phyloP scores from a whole-genome alignment of 2,329 filamentous ascomycete species.

The Neurospora crassa region DNA sequence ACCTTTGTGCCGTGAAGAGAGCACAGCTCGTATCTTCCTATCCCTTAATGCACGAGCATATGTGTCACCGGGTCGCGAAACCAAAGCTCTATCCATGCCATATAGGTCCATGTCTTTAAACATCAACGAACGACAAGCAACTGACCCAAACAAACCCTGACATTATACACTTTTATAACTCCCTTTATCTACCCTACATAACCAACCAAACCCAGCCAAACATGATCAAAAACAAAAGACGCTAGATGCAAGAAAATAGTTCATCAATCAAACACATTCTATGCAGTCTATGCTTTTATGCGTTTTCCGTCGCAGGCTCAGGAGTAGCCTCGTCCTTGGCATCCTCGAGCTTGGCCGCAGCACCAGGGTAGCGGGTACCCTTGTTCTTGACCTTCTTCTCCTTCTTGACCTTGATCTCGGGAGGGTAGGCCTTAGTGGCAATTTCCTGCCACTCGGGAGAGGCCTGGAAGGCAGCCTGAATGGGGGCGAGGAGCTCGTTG shows the following conservation, averaged over 20 bases:
- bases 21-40: not conserved
- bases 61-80: not conserved
- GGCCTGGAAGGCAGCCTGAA: conserved; percentile 62
- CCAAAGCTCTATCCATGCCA: not conserved
- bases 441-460: conserved; percentile 74
- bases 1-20: not conserved
- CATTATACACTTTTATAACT: not conserved
- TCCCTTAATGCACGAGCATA: not conserved
- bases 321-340: conserved; percentile 9
- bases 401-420: conserved; percentile 58
- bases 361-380: conserved; percentile 54
- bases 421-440: conserved; percentile 72
- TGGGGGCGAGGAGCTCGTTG: conserved; percentile 64
- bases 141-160: not conserved
- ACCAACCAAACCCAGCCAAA: not conserved
- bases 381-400: conserved; percentile 71
- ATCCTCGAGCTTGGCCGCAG: conserved; percentile 3
- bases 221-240: not conserved
- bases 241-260: not conserved
- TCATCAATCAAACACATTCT: not conserved
- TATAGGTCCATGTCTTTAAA: too few relatives aligned
- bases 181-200: not conserved
- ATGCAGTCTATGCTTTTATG: not conserved
- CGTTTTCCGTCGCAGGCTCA: not conserved
- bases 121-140: not conserved